Conservation (phyloP, 129 eudicot species). For the Dittrichia graveolens region DNA sequence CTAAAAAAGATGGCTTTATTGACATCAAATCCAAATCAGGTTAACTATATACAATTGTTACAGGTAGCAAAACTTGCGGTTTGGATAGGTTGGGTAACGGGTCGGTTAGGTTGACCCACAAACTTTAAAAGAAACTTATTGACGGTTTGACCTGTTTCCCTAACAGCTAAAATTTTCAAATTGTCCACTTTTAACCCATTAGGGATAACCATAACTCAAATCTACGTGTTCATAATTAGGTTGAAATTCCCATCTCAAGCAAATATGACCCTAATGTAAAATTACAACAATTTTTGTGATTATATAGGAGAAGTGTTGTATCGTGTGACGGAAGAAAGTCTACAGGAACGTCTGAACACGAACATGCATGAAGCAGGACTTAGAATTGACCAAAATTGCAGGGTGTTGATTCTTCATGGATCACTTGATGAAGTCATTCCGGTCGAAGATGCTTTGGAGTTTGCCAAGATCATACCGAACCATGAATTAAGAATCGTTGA, state of each 20-base stretch:
- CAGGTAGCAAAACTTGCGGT: background rate
- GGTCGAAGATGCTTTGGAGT: constrained; percentile 22
- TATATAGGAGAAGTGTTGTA: constrained; percentile 12
- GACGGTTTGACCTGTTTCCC: too few species aligned
- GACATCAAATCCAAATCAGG: constrained; percentile 60
- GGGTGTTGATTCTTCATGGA: constrained; percentile 27
- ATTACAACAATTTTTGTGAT: background rate
- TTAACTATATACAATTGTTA: constrained; percentile 21
- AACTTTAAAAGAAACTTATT: too few species aligned
- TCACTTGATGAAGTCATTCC: constrained; percentile 15
- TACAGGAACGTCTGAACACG: constrained; percentile 22
- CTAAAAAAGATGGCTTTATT: constrained; percentile 63
- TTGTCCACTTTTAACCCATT: too few species aligned
- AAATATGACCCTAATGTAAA: background rate
- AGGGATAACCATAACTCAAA: too few species aligned
- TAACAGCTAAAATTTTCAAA: too few species aligned
- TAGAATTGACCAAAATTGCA: constrained; percentile 16
- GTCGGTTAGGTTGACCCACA: background rate
- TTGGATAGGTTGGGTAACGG: background rate
- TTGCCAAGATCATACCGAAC: constrained; percentile 25
- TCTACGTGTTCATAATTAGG: background rate
- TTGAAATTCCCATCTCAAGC: background rate
- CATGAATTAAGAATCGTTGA: constrained; percentile 19
- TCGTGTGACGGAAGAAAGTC: constrained; percentile 20
- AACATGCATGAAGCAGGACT: constrained; percentile 27